Conservation (phyloP, 2,329 filamentous ascomycete genomes). For the Chrysosporium keratinophilum region DNA sequence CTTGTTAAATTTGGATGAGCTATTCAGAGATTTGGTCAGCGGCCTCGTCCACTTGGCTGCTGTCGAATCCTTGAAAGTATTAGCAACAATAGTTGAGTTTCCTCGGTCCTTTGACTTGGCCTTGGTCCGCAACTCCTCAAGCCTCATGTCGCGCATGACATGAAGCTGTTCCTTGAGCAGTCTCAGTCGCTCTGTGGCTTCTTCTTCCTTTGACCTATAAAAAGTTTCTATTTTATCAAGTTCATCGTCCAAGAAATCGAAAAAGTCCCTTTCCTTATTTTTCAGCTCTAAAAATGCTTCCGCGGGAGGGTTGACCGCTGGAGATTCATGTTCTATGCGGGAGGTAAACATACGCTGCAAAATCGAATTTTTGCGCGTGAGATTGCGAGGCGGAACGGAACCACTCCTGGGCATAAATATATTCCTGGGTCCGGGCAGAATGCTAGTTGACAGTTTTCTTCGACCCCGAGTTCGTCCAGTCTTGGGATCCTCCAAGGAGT, state of each 20-base stretch:
- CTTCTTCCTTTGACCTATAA: constrained; percentile 77
- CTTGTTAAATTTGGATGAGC: constrained; percentile 41
- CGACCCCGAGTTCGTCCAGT: background rate
- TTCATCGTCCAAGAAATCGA: constrained; percentile 70
- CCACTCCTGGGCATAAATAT: constrained; percentile 17
- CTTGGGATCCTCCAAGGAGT: constrained; percentile 9
- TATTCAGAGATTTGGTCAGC: constrained; percentile 36
- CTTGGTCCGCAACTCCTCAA: constrained; percentile 56
- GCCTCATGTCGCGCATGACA: constrained; percentile 77
- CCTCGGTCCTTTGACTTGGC: constrained; percentile 21
- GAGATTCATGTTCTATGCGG: constrained; percentile 29
- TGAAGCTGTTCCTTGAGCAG: constrained; percentile 75
- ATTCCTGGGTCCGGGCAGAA: constrained; percentile 15
- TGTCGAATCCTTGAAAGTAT: constrained; percentile 14
- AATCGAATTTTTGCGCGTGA: constrained; percentile 24
- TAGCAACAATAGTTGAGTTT: constrained; percentile 14
- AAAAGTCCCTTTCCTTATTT: constrained; percentile 71
- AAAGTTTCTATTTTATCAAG: constrained; percentile 87
- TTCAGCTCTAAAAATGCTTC: constrained; percentile 56
- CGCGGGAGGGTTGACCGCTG: constrained; percentile 41
- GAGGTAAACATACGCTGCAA: constrained; percentile 32
- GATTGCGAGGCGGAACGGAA: constrained; percentile 22
- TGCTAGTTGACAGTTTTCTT: constrained; percentile 6
- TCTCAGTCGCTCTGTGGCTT: constrained; percentile 62
- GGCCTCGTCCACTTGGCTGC: constrained; percentile 30